phyloP scores from a whole-genome alignment of 2,329 filamentous ascomycete species.

The Cladosporium sp. region DNA sequence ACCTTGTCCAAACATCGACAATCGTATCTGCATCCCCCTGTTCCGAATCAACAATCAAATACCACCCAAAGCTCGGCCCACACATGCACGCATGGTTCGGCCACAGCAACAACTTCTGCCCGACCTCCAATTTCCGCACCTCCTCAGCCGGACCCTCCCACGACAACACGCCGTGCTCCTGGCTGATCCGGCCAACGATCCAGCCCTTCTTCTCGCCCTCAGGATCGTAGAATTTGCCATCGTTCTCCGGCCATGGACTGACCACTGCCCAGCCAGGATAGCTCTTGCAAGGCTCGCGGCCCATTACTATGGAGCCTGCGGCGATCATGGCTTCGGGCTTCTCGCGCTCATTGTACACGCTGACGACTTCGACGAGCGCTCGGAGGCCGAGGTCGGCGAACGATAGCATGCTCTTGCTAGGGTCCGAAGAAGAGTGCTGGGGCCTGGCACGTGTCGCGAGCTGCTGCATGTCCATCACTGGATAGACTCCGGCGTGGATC shows the following conservation, averaged over 20 bases:
- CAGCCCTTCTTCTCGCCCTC: conserved; percentile 53
- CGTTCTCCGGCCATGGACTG: conserved; percentile 55
- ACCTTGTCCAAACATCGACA: conserved; percentile 70
- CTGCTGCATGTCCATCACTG: conserved; percentile 76
- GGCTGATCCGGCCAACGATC: conserved; percentile 70
- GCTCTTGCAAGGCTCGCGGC: conserved; percentile 69
- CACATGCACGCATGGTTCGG: conserved; percentile 82
- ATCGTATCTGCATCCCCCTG: conserved; percentile 61
- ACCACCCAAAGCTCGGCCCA: conserved; percentile 69
- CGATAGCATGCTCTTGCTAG: conserved; percentile 37
- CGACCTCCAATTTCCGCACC: conserved; percentile 55
- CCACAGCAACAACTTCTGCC: conserved; percentile 70
- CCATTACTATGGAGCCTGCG: conserved; percentile 68
- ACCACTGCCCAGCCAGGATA: conserved; percentile 73
- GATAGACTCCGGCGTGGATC: conserved; percentile 75
- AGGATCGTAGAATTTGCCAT: conserved; percentile 35
- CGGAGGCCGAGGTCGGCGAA: conserved; percentile 64
- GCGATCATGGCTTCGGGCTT: conserved; percentile 67
- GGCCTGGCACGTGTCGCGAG: conserved; percentile 67
- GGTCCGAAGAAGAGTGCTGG: conserved; percentile 30
- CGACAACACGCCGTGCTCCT: conserved; percentile 73
- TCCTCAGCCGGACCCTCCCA: conserved; percentile 54
- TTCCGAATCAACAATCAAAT: conserved; percentile 69
- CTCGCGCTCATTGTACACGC: conserved; percentile 61
- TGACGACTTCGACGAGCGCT: conserved; percentile 70